Evolutionary conservation across 2,329 filamentous ascomycete species (phyloP), one percentile per base, ranked within the genome.

Genomic region (Cadophora gregata): DNA sequence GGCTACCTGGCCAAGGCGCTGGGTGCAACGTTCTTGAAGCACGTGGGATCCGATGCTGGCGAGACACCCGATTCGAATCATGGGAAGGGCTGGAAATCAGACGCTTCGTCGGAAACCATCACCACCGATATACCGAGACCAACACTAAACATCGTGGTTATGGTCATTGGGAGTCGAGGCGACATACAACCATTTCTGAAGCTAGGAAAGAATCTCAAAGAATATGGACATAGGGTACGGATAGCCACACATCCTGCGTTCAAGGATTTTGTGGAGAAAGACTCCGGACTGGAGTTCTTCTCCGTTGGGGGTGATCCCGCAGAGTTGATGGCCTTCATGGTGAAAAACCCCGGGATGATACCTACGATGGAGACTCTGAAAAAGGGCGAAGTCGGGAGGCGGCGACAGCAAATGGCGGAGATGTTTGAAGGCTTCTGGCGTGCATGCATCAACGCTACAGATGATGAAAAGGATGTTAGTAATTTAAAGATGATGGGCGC

Each of bases 361-460:
- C 92, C 92, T 0, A 90, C 85, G 0, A 80, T 94, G 27, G 87
- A 92, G 69, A 90, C 90, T 0, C 85, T 95, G 64, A 89, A 87
- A 69, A 86, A 88, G 1, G 92, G 92, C 3, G 92, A 95, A 71
- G 89, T 95, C 66, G 86, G 88, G 0, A 82, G 84, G 27, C 82
- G 90, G 33, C 82, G 92, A 47, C 83, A 85, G 4, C 85, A 87
- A 58, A 94, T 95, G 90, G 90, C 86, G 2, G 89, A 91, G 68
- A 95, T 95, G 90, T 93, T 95, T 74, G 84, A 92, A 67, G 92
- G 92, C 0, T 93, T 93, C 79, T 95, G 92, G 91, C 81, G 90
- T 31, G 88, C 91, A 0, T 95, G 92, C 73, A 87, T 92, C 73
- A 90, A 92, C 70, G 84, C 88, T 3, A 91, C 88, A 0, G 90